These are phyloP conservation scores for Gastroboletus turbinatus DNA, from an alignment of 1,284 basidiomycete species.

Conservation along the genomic window DNA sequence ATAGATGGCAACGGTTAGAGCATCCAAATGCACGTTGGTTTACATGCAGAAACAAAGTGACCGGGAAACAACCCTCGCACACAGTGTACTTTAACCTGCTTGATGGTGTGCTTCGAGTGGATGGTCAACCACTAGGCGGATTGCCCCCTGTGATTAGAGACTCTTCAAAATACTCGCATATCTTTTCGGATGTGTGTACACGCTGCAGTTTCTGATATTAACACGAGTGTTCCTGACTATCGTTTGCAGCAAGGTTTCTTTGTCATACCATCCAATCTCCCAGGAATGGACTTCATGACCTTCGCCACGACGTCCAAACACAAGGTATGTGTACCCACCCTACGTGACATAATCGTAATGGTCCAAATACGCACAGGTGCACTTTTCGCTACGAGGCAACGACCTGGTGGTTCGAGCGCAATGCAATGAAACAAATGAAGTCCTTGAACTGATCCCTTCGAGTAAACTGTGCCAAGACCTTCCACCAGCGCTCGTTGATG, in stretches of 20 bases:
- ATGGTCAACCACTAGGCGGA: slow-evolving; percentile 31
- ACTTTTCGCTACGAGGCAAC: slow-evolving; percentile 27
- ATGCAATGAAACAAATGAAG: neutral
- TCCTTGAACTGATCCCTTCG: slow-evolving; percentile 39
- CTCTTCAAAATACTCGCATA: no score
- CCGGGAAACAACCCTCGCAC: neutral
- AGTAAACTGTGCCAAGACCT: slow-evolving; percentile 27
- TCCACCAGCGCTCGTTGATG: no score
- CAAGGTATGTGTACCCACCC: slow-evolving; percentile 10
- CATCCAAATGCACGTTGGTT: no score
- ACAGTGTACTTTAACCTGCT: slow-evolving; percentile 1
- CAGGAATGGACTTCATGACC: slow-evolving; percentile 38
- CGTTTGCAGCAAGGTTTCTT: slow-evolving; percentile 10
- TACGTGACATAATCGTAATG: neutral
- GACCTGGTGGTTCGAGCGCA: slow-evolving; percentile 32
- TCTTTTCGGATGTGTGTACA: no score
- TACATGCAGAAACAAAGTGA: no score
- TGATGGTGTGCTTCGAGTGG: neutral
- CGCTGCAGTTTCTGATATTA: no score
- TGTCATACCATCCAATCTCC: no score
- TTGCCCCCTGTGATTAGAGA: no score
- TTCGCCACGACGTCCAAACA: slow-evolving; percentile 16
- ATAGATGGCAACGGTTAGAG: no score
- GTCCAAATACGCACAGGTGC: slow-evolving; percentile 21
- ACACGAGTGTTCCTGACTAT: no score